Percentiles rank a stretch among this genome's conserved stretches.
Evolutionary conservation across 495 filamentous ascomycete species (phyloP).

Genomic region (Usnea hakonensis): DNA sequence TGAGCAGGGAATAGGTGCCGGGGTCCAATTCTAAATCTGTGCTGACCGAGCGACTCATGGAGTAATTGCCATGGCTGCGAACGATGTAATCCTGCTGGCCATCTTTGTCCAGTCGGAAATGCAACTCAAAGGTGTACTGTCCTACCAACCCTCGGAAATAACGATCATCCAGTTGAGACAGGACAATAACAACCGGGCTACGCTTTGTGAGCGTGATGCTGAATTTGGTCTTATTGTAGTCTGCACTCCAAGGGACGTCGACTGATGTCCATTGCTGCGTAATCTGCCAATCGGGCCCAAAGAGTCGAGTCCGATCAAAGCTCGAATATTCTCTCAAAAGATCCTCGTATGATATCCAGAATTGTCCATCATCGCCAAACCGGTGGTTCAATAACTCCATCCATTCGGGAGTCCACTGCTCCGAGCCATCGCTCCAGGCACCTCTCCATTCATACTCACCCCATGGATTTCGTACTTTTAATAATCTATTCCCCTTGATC

Average conservation of each 20-base stretch:
- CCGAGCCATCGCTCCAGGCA: constrained; percentile 80
- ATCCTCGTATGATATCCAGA: constrained; percentile 72
- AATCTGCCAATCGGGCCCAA: constrained; percentile 74
- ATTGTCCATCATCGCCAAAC: constrained; percentile 69
- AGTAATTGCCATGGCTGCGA: constrained; percentile 61
- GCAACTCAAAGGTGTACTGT: constrained; percentile 69
- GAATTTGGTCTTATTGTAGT: constrained; percentile 82
- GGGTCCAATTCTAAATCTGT: constrained; percentile 76
- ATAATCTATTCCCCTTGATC: constrained; percentile 62
- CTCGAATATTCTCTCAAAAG: constrained; percentile 73
- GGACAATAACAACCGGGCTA: constrained; percentile 67
- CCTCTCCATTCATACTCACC: constrained; percentile 77
- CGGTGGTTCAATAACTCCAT: constrained; percentile 67
- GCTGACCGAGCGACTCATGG: constrained; percentile 70
- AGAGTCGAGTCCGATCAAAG: constrained; percentile 83
- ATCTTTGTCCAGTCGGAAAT: constrained; percentile 75
- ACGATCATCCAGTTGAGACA: constrained; percentile 70
- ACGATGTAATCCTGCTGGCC: constrained; percentile 80
- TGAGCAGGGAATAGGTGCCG: constrained; percentile 69
- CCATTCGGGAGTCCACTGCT: constrained; percentile 89
- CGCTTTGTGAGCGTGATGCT: constrained; percentile 56
- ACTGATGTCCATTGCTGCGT: constrained; percentile 79
- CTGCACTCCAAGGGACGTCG: constrained; percentile 74
- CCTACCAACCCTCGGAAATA: constrained; percentile 81
- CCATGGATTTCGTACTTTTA: constrained; percentile 82